phyloP scores from a whole-genome alignment of 1,284 basidiomycete genomes.

The Ustilago tritici region DNA sequence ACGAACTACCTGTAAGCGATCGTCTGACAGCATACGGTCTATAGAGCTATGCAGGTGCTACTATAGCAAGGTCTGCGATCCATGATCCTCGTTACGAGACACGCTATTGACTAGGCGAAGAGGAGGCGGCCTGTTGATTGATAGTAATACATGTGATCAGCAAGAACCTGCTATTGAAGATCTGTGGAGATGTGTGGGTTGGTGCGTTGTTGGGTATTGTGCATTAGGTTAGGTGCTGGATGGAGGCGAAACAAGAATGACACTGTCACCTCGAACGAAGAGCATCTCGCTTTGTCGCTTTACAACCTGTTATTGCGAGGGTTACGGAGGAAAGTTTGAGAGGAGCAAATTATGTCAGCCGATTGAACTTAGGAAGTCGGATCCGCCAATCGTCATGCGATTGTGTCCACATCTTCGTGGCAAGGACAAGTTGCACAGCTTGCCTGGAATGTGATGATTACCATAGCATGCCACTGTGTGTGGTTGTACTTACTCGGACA shows the following conservation, averaged over 20 bases:
- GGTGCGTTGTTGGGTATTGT: not conserved
- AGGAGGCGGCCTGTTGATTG: slow-evolving; percentile 1
- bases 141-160: slow-evolving; percentile 28
- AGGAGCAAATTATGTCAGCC: not conserved
- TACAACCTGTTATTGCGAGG: slow-evolving; percentile 76
- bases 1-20: no score
- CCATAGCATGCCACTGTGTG: not conserved
- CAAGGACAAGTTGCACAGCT: no score
- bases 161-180: not conserved
- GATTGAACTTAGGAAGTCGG: no score
- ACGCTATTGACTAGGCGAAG: no score
- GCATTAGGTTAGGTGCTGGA: slow-evolving; percentile 38
- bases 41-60: no score
- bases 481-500: slow-evolving; percentile 70
- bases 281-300: slow-evolving; percentile 97
- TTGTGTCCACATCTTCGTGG: no score
- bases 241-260: slow-evolving; percentile 69
- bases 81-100: no score
- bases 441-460: no score
- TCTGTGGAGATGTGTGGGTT: not conserved
- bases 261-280: slow-evolving; percentile 84
- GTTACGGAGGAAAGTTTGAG: not conserved
- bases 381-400: no score
- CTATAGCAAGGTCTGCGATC: no score
- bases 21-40: no score